Percentiles rank a stretch among this genome's conserved stretches.
phyloP scores from a whole-genome alignment of 495 filamentous ascomycete species.

The Cenococcum geophilum region DNA sequence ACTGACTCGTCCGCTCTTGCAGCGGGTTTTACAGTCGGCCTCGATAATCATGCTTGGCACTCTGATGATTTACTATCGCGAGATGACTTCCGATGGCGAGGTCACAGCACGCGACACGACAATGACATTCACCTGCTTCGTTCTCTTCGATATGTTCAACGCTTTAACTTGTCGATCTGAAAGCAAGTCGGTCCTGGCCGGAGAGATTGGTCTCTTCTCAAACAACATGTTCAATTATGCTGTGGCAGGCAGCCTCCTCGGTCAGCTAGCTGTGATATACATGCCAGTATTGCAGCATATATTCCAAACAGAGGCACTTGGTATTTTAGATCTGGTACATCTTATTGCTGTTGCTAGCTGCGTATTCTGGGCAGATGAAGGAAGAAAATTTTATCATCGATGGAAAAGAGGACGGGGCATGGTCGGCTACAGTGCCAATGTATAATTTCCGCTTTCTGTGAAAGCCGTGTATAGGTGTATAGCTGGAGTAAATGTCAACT shows the following conservation, averaged over 20 bases:
- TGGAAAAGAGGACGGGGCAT: constrained; percentile 32
- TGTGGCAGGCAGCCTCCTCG: constrained; percentile 72
- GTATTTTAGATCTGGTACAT: constrained; percentile 61
- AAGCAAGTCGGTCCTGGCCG: constrained; percentile 76
- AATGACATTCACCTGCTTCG: constrained; percentile 98
- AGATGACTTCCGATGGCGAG: constrained; percentile 74
- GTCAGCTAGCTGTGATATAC: constrained; percentile 87
- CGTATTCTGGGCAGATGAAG: constrained; percentile 94
- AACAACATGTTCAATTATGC: constrained; percentile 97
- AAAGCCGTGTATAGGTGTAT: neutral
- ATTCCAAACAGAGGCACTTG: constrained; percentile 89
- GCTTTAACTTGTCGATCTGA: constrained; percentile 90
- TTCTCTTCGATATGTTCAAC: constrained; percentile 99
- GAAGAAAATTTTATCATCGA: constrained; percentile 59
- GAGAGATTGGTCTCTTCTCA: constrained; percentile 72
- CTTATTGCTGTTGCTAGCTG: constrained; percentile 70
- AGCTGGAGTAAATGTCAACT: neutral
- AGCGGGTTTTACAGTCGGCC: constrained; percentile 81
- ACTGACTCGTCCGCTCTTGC: constrained; percentile 72
- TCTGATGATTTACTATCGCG: constrained; percentile 79
- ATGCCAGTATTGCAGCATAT: constrained; percentile 86
- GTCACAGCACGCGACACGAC: constrained; percentile 93
- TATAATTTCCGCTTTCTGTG: constrained; percentile 29
- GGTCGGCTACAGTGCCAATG: constrained; percentile 44
- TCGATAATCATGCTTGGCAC: constrained; percentile 87